Percentiles rank a stretch among this genome's conserved stretches.
These are phyloP conservation scores for Auriculariales sp. DNA, from an alignment of 768 basidiomycete species.

Conservation along the genomic window DNA sequence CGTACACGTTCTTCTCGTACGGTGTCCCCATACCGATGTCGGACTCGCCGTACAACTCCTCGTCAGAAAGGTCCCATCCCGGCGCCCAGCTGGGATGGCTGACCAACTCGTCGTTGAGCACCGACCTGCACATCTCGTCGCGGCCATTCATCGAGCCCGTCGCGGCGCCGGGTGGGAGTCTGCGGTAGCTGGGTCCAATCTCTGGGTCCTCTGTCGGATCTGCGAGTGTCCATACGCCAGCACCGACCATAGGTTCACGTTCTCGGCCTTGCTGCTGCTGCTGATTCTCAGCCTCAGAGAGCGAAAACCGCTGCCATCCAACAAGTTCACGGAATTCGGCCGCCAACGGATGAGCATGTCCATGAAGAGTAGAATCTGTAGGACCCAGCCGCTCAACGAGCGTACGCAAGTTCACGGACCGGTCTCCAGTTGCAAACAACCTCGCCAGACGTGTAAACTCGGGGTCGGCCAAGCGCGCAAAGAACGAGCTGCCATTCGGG, in stretches of 20 bases:
- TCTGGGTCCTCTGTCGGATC: background rate
- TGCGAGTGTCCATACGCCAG: background rate
- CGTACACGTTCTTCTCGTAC: slow-evolving; percentile 93
- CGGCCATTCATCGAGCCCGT: slow-evolving; percentile 32
- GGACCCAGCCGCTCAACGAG: slow-evolving; percentile 68
- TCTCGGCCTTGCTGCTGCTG: slow-evolving; percentile 16
- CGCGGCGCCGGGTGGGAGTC: slow-evolving; percentile 57
- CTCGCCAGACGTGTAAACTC: no score
- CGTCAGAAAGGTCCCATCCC: no score
- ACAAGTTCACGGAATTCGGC: slow-evolving; percentile 76
- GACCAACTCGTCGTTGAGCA: slow-evolving; percentile 96
- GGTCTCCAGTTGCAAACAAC: no score
- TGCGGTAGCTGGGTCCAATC: slow-evolving; percentile 80
- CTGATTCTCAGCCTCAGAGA: no score
- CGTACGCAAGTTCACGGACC: slow-evolving; percentile 73
- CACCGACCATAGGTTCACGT: slow-evolving; percentile 3
- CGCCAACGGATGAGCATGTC: slow-evolving; percentile 55
- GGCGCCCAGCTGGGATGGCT: slow-evolving; percentile 98
- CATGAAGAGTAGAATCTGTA: slow-evolving; percentile 71
- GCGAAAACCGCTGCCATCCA: no score
- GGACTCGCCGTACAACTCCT: no score
- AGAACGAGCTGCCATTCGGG: no score
- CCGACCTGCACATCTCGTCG: slow-evolving; percentile 86
- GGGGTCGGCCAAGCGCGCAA: no score
- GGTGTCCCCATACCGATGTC: slow-evolving; percentile 90